Conservation (phyloP, 805 yeast genomes). For the Komagataella phaffii region DNA sequence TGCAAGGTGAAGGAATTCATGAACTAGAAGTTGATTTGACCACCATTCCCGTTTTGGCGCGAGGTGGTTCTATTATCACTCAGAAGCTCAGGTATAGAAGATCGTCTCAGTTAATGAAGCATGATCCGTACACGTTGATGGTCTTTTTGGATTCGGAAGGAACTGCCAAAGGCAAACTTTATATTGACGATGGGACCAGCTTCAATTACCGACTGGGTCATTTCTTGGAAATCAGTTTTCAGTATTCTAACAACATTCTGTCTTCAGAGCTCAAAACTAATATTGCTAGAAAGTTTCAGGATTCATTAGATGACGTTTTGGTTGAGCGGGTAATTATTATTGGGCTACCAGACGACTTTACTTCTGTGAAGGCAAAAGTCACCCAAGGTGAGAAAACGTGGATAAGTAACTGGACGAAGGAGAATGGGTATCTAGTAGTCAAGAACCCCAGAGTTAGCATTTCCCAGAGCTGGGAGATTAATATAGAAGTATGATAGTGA, state of each 20-base stretch:
- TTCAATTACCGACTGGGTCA: slow-evolving; percentile 41
- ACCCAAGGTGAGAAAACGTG: slow-evolving; percentile 12
- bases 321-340: slow-evolving; percentile 46
- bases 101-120: slow-evolving; percentile 57
- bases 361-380: slow-evolving; percentile 22
- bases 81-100: slow-evolving; percentile 68
- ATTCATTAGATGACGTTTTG: slow-evolving; percentile 19
- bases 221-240: slow-evolving; percentile 28
- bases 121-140: slow-evolving; percentile 71
- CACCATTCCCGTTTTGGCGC: slow-evolving; percentile 56
- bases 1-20: slow-evolving; percentile 25
- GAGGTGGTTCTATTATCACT: slow-evolving; percentile 68
- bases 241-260: slow-evolving; percentile 20
- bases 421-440: slow-evolving; percentile 15
- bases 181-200: slow-evolving; percentile 79
- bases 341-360: slow-evolving; percentile 14
- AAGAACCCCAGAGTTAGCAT: slow-evolving; percentile 38
- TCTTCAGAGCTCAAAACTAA: slow-evolving; percentile 12
- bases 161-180: slow-evolving; percentile 35
- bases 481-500: not conserved
- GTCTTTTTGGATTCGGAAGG: slow-evolving; percentile 41
- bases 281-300: slow-evolving; percentile 7
- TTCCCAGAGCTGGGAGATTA: not conserved
- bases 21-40: slow-evolving; percentile 31
- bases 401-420: slow-evolving; percentile 6